phyloP scores from a whole-genome alignment of 1,139 yeast genomes.

The Geotrichum cucujoidarum region DNA sequence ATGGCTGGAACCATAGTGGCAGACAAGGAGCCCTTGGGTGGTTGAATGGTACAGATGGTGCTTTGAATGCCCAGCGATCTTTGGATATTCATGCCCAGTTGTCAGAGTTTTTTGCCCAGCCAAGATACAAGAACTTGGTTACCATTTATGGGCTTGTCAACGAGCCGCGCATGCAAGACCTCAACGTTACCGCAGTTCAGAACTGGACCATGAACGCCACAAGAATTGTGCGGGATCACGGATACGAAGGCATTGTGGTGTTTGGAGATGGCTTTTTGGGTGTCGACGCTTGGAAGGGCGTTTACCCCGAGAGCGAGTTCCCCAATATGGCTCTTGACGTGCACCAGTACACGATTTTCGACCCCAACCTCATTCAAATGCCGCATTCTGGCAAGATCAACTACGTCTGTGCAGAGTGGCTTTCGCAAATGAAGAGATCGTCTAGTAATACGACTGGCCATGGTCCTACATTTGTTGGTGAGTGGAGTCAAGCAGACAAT shows the following conservation, averaged over 20 bases:
- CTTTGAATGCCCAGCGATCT: constrained; percentile 31
- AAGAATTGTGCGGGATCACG: constrained; percentile 29
- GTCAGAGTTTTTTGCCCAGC: constrained; percentile 59
- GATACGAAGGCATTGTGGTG: constrained; percentile 31
- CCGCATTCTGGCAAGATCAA: constrained; percentile 42
- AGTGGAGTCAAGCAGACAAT: constrained; percentile 89
- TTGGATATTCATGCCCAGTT: constrained; percentile 43
- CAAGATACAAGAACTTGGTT: constrained; percentile 60
- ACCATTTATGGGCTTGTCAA: constrained; percentile 77
- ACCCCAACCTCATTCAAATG: constrained; percentile 52
- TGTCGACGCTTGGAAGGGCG: constrained; percentile 33
- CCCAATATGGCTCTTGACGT: constrained; percentile 61
- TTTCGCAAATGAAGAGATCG: constrained; percentile 47
- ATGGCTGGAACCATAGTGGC: constrained; percentile 90
- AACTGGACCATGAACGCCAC: constrained; percentile 37
- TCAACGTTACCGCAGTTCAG: constrained; percentile 29
- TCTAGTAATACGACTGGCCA: constrained; percentile 50
- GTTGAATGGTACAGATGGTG: constrained; percentile 45
- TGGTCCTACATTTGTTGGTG: constrained; percentile 68
- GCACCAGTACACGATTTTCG: constrained; percentile 62
- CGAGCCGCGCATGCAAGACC: constrained; percentile 36
- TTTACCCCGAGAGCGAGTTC: constrained; percentile 47
- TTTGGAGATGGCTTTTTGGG: constrained; percentile 38
- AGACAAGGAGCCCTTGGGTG: constrained; percentile 59
- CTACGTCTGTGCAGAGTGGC: constrained; percentile 42